Evolutionary conservation across 805 yeast species (phyloP).

Genomic region (Cyberlindnera saturnus): DNA sequence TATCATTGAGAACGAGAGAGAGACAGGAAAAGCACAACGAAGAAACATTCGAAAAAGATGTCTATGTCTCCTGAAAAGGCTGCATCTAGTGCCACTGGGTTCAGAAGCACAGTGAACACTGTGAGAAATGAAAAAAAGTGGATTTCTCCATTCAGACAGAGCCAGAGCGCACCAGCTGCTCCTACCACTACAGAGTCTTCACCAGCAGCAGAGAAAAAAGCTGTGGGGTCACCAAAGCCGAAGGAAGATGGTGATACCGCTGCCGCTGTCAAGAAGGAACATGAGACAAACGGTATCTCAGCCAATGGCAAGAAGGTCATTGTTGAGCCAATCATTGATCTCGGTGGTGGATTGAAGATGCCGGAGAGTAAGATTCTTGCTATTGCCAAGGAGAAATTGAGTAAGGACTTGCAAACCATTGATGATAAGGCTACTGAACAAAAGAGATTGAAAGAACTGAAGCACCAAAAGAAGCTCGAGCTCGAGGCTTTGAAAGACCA

Average conservation of each 20-base stretch:
- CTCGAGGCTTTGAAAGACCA: constrained; percentile 21
- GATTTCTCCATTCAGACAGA: constrained; percentile 26
- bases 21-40: too few relatives aligned
- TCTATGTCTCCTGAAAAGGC: neutral
- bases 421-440: constrained; percentile 22
- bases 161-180: constrained; percentile 1
- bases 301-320: constrained; percentile 10
- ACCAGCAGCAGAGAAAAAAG: neutral
- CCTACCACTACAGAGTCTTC: constrained; percentile 1
- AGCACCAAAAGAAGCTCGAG: constrained; percentile 22
- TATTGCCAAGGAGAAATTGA: constrained; percentile 21
- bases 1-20: too few relatives aligned
- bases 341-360: constrained; percentile 25
- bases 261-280: constrained; percentile 2
- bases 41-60: neutral
- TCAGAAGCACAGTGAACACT: constrained; percentile 17
- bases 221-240: neutral
- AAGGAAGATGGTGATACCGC: constrained; percentile 1
- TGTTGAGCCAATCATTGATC: constrained; percentile 20
- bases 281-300: constrained; percentile 1
- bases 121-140: constrained; percentile 21
- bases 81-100: constrained; percentile 6
- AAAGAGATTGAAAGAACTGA: constrained; percentile 17
- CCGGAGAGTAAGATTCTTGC: constrained; percentile 21
- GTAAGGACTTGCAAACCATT: constrained; percentile 16